Conservation (phyloP, 495 filamentous ascomycete genomes). For the Darksidea phi region DNA sequence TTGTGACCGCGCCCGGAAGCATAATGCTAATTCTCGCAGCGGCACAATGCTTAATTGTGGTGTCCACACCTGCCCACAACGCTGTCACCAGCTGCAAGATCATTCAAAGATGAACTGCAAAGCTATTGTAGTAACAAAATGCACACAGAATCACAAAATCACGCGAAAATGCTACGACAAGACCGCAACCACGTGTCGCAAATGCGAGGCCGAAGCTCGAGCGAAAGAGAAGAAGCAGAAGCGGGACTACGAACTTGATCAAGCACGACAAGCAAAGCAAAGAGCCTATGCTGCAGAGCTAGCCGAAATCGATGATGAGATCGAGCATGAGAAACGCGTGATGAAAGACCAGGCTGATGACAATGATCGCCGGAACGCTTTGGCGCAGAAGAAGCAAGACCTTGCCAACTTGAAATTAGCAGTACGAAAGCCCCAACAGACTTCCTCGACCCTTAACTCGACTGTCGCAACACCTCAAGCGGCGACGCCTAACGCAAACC, state of each 20-base stretch:
- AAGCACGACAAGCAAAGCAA: conserved; percentile 52
- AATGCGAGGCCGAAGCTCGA: conserved; percentile 55
- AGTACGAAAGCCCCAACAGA: not conserved
- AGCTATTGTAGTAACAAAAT: conserved; percentile 49
- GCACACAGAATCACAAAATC: conserved; percentile 53
- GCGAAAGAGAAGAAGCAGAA: conserved; percentile 48
- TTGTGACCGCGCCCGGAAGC: conserved; percentile 3
- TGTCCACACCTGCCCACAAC: conserved; percentile 58
- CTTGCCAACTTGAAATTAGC: conserved; percentile 32
- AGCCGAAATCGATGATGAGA: conserved; percentile 58
- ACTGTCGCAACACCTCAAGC: too few species aligned
- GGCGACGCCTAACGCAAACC: too few species aligned
- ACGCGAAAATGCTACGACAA: conserved; percentile 44
- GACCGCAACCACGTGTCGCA: conserved; percentile 41
- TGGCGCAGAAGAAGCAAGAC: conserved; percentile 51
- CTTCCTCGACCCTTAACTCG: not conserved
- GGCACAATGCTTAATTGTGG: conserved; percentile 59
- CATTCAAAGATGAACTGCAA: conserved; percentile 65
- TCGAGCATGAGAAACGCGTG: conserved; percentile 52
- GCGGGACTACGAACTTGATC: conserved; percentile 56
- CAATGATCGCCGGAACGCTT: conserved; percentile 45
- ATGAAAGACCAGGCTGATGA: conserved; percentile 51
- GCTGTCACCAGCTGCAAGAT: conserved; percentile 64
- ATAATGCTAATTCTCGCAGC: conserved; percentile 40
- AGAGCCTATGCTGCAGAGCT: conserved; percentile 52